Evolutionary conservation across 495 filamentous ascomycete species (phyloP).

Genomic region (Aspergillus haitiensis): DNA sequence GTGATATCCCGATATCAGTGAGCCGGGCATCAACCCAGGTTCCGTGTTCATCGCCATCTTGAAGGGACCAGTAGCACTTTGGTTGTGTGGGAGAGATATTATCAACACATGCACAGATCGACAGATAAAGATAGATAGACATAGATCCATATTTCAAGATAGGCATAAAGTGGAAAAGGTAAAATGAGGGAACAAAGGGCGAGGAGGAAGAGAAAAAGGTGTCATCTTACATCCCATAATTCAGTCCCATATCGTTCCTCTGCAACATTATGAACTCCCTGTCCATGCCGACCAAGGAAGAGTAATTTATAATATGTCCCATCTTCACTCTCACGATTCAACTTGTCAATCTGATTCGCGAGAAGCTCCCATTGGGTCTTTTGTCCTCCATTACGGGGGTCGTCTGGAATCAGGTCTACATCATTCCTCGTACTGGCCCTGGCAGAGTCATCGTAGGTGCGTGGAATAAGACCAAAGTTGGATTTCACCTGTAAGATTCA

Average conservation of each 20-base stretch:
- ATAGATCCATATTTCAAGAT: not conserved
- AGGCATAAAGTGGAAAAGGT: not conserved
- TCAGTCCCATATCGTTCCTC: constrained; percentile 64
- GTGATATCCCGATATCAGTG: constrained; percentile 59
- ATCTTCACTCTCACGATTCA: constrained; percentile 50
- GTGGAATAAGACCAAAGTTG: constrained; percentile 67
- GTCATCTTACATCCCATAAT: constrained; percentile 63
- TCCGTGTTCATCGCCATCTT: constrained; percentile 65
- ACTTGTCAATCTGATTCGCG: constrained; percentile 46
- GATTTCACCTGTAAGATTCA: constrained; percentile 33
- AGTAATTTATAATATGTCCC: constrained; percentile 63
- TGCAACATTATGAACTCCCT: constrained; percentile 70
- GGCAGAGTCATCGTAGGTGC: constrained; percentile 49
- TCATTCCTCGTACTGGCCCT: not conserved
- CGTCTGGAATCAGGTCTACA: not conserved
- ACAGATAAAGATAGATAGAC: no score
- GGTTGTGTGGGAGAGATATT: no score
- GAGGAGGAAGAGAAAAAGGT: not conserved
- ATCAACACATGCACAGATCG: no score
- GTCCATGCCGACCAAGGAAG: constrained; percentile 70
- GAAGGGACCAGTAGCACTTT: constrained; percentile 70
- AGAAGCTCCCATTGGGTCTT: constrained; percentile 69
- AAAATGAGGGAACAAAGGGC: not conserved
- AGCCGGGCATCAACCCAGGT: constrained; percentile 75
- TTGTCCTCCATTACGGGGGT: constrained; percentile 21